Percentiles rank a stretch among this genome's conserved stretches.
Conservation (phyloP, 176 grass and related monocot species). For the Paspalum notatum region DNA sequence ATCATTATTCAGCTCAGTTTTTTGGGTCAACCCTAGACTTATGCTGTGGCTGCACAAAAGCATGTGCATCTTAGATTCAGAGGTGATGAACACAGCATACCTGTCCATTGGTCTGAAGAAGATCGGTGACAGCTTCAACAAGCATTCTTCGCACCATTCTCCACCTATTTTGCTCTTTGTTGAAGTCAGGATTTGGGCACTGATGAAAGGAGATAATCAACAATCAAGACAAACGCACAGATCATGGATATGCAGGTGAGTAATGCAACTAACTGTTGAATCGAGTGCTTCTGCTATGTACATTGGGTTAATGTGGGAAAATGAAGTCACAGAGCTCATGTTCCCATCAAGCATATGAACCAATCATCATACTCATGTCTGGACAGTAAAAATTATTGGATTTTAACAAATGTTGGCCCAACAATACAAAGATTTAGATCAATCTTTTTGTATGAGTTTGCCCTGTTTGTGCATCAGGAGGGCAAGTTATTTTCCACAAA, state of each 20-base stretch:
- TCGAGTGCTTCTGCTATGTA: not conserved
- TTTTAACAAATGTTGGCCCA: not conserved
- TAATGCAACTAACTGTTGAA: not conserved
- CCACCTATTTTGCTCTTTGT: slow-evolving; percentile 76
- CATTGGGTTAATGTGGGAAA: not conserved
- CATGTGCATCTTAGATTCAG: not conserved
- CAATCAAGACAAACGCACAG: not conserved
- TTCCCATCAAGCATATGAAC: not conserved
- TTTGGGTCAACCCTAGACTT: not conserved
- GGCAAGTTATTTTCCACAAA: slow-evolving; percentile 3
- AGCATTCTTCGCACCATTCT: slow-evolving; percentile 82
- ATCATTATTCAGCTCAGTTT: not conserved
- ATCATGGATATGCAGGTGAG: not conserved
- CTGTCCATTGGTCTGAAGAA: slow-evolving; percentile 82
- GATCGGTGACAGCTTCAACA: slow-evolving; percentile 77
- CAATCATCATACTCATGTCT: not conserved
- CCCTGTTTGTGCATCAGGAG: not conserved
- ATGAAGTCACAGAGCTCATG: not conserved
- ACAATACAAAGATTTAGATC: not conserved
- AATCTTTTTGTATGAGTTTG: not conserved
- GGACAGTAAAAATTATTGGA: not conserved
- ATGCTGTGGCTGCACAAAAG: not conserved
- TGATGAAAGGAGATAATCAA: slow-evolving; percentile 42
- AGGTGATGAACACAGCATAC: slow-evolving; percentile 37
- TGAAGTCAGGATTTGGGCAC: slow-evolving; percentile 94